Evolutionary conservation across 495 filamentous ascomycete species (phyloP).

Genomic region (Lepidopterella palustris): DNA sequence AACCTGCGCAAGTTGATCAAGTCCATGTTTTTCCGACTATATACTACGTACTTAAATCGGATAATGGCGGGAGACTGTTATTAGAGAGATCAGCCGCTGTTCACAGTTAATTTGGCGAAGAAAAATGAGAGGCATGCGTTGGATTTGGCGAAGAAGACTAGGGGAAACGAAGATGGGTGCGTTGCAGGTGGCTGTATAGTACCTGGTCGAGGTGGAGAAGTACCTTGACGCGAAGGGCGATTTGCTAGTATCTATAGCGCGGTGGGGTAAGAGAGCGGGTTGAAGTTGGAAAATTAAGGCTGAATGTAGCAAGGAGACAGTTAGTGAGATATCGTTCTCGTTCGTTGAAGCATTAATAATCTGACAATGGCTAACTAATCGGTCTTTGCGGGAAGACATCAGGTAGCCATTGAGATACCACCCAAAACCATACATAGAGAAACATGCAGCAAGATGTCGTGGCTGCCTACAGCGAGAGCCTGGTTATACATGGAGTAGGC

Average conservation of each 20-base stretch:
- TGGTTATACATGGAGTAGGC: no score
- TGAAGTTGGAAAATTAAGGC: slow-evolving; percentile 57
- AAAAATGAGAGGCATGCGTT: slow-evolving; percentile 80
- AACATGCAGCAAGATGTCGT: no score
- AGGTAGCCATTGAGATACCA: no score
- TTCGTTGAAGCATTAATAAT: no score
- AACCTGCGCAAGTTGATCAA: slow-evolving; percentile 64
- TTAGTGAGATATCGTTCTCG: no score
- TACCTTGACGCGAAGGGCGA: slow-evolving; percentile 70
- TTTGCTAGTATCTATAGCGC: slow-evolving; percentile 76
- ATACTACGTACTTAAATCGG: slow-evolving; percentile 63
- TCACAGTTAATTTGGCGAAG: slow-evolving; percentile 73
- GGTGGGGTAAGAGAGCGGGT: slow-evolving; percentile 59
- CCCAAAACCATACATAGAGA: no score
- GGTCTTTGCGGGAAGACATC: no score
- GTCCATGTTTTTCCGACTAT: slow-evolving; percentile 56
- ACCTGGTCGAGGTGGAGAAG: slow-evolving; percentile 63
- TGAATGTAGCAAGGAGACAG: no score
- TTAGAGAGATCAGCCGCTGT: slow-evolving; percentile 65
- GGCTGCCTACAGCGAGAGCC: no score
- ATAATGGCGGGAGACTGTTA: slow-evolving; percentile 72
- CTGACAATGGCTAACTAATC: no score
- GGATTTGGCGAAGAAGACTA: slow-evolving; percentile 52
- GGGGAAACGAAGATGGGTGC: slow-evolving; percentile 56
- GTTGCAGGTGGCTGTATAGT: slow-evolving; percentile 59